Evolutionary conservation across 805 yeast species (phyloP), one percentile per base, ranked within the genome.

Genomic region (Lipomyces orientalis): DNA sequence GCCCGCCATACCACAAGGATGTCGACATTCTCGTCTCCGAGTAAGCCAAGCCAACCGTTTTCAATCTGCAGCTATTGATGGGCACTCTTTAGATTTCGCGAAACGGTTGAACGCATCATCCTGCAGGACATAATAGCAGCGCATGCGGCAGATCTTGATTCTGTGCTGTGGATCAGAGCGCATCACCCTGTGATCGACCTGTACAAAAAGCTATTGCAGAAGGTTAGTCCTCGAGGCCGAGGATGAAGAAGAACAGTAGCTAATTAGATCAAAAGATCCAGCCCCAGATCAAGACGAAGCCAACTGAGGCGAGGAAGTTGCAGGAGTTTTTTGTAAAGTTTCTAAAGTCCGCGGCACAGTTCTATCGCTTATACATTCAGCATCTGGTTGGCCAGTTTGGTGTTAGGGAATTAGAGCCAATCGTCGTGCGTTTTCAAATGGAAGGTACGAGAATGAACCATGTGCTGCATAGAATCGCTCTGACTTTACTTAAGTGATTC

Each of bases 271-370:
- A 8, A n/a, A 43, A 67, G 71, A 58, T 65, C n/a, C 61, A 60
- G 19, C 46, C 69, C 8, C 58, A 60, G 25, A 43, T 35, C 14
- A 66, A 64, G 35, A 29, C 60, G 12, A 54, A 34, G 54, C 67
- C 67, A 10, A 60, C 64, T 9, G 72, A 69, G 43, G 63, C 69
- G 10, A 54, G 72, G 14, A 68, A 68, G 43, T 55, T 68, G 31
- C 65, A 68, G 52, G 68, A 67, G 9, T 49, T 51, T 25, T 69
- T 61, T 43, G 69, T 68, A 43, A 64, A 60, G 34, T 69, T 64
- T 37, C 25, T 69, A 51, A 69, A 68, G 35, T 55, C 62, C 4
- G 22, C 72, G 12, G 56, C 60, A 54, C 37, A 49, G 33, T 68
- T 64, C 34, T 69, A 69, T 37, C 68, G 69, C 29, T 19, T 16